These are phyloP conservation scores for Hebeloma cylindrosporum DNA, from an alignment of 768 basidiomycete species.

Conservation along the genomic window DNA sequence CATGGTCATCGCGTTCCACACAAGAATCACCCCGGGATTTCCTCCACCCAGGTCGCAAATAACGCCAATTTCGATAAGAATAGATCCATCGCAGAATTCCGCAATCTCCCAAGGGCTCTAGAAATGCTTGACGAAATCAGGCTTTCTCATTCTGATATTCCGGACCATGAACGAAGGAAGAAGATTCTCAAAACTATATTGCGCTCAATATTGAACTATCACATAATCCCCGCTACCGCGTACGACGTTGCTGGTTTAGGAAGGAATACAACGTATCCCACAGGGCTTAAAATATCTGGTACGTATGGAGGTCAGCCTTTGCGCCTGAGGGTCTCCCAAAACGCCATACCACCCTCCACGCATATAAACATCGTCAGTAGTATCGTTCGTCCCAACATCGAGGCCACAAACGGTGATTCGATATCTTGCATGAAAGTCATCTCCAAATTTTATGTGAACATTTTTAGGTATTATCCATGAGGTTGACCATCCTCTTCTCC, in stretches of 20 bases:
- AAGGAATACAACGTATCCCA: conserved; percentile 55
- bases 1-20: conserved; percentile 13
- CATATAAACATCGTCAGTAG: conserved; percentile 51
- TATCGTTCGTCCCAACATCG: conserved; percentile 39
- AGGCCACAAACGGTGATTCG: conserved; percentile 51
- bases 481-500: conserved; percentile 54
- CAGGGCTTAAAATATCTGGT: conserved; percentile 41
- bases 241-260: conserved; percentile 38
- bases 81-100: conserved; percentile 25
- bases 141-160: conserved; percentile 26
- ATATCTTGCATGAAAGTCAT: not conserved
- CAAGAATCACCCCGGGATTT: conserved; percentile 4
- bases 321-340: conserved; percentile 41
- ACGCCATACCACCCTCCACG: conserved; percentile 32
- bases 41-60: not conserved
- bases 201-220: conserved; percentile 55
- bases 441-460: not conserved
- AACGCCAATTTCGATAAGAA: conserved; percentile 17
- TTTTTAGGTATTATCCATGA: conserved; percentile 49
- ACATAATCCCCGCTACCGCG: conserved; percentile 46
- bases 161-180: conserved; percentile 47
- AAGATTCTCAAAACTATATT: conserved; percentile 57
- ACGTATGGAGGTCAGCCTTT: conserved; percentile 45
- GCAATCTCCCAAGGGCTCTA: conserved; percentile 29
- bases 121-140: conserved; percentile 39